Evolutionary conservation across 2,329 filamentous ascomycete genomes (phyloP), one percentile per base, ranked within the genome.

Genomic region (Colletotrichum simmondsii): DNA sequence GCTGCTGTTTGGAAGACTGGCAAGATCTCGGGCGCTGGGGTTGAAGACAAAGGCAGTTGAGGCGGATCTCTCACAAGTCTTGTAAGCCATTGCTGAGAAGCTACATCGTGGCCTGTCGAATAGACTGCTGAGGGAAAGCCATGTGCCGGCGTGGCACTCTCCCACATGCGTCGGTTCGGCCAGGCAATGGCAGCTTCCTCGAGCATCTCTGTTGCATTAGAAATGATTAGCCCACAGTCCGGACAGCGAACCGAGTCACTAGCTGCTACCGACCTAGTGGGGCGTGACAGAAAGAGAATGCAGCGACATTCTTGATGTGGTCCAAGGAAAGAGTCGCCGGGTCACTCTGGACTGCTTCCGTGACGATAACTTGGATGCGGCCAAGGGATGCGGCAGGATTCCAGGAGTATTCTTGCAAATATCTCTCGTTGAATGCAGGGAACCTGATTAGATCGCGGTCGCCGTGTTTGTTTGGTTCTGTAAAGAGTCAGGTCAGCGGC

Each of bases 251-350:
- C 3, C 5, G 2, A 42, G 57, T 63, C 22, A 73, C 49, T 8
- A 64, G 28, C 52, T 22, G 0, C 19, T 32, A 82, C 87, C 76
- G 84, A 96, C 94, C 88, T 67, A 93, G 83, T 1, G 95, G 94
- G 42, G 93, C 95, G 84, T 97, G 94, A 78, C 97, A 94, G 77
- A 97, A 97, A 1, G 94, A 92, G 81, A 97, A 97, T 16, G 89
- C 89, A 28, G 95, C 89, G 57, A 95, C 82, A 77, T 95, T 94
- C 78, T 92, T 93, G 74, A 93, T 85, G 53, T 91, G 86, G 77
- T 94, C 91, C 75, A 93, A 90, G 0, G 90, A 88, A 54, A 84
- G 81, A 2, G 84, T 83, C 1, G 83, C 68, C 2, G 84, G 89
- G 72, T 88, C 86, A 49, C 90, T 85, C 11, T 87, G 85, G 71